Percentiles rank a stretch among this genome's conserved stretches.
Conservation (phyloP, 202 grass and related monocot genomes). For the Saccharum hybrid region DNA sequence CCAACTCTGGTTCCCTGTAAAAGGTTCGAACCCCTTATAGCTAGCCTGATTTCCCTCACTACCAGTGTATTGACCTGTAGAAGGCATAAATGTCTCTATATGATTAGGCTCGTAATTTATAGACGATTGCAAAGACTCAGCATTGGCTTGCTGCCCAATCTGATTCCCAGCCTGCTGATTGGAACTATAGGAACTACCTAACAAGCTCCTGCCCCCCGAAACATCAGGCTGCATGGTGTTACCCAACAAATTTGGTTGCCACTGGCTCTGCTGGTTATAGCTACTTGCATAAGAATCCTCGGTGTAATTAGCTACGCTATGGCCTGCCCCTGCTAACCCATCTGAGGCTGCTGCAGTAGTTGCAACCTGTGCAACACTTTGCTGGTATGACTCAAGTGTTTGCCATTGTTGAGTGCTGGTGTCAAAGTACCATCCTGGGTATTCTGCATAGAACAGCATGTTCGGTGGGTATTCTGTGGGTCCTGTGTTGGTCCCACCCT, state of each 20-base stretch:
- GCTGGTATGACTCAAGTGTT: conserved; percentile 68
- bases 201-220: conserved; percentile 30
- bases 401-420: conserved; percentile 79
- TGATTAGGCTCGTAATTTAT: not conserved
- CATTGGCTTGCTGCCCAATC: conserved; percentile 33
- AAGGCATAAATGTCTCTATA: conserved; percentile 42
- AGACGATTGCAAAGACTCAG: conserved; percentile 28
- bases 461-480: conserved; percentile 63
- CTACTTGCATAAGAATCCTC: conserved; percentile 46
- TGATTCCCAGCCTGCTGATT: conserved; percentile 38
- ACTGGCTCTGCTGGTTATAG: conserved; percentile 49
- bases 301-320: conserved; percentile 22
- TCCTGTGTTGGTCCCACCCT: conserved; percentile 43
- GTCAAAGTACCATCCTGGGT: conserved; percentile 86
- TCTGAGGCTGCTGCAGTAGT: conserved; percentile 45
- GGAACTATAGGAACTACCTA: conserved; percentile 38
- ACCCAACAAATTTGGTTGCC: conserved; percentile 36
- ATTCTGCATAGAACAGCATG: conserved; percentile 85
- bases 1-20: conserved; percentile 30
- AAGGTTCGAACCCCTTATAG: conserved; percentile 41
- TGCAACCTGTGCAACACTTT: conserved; percentile 34
- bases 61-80: conserved; percentile 35
- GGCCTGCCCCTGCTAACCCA: conserved; percentile 43
- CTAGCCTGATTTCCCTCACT: conserved; percentile 27
- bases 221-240: conserved; percentile 50